phyloP scores from a whole-genome alignment of 2,329 filamentous ascomycete genomes.

The Pezicula radicicola region DNA sequence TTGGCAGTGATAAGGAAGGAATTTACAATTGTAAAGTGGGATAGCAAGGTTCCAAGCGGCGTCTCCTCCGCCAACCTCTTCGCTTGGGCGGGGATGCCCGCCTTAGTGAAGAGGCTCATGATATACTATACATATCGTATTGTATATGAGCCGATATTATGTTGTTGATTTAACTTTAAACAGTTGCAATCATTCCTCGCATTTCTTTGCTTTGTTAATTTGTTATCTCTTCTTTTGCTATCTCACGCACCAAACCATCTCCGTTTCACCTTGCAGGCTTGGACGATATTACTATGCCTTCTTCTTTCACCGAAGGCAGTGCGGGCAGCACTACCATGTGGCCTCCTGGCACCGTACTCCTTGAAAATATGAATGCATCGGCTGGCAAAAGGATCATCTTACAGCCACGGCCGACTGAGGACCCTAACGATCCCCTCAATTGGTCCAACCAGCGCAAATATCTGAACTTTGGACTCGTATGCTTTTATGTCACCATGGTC shows the following conservation, averaged over 20 bases:
- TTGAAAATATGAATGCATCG: no score
- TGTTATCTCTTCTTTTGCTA: not conserved
- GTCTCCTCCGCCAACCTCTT: not conserved
- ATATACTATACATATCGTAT: no score
- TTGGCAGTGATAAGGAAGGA: no score
- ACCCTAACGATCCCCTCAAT: slow-evolving; percentile 28
- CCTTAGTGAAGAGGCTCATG: not conserved
- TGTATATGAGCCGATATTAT: not conserved
- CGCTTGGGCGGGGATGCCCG: not conserved
- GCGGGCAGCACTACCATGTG: not conserved
- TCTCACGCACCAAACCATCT: not conserved
- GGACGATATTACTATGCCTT: not conserved
- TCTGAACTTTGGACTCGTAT: slow-evolving; percentile 37
- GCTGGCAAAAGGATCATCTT: no score
- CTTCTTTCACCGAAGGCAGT: not conserved
- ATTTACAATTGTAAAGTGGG: no score
- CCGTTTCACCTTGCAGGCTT: not conserved
- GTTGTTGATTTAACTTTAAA: not conserved
- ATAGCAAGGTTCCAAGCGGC: not conserved
- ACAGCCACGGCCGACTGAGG: slow-evolving; percentile 7
- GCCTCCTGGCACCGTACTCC: no score
- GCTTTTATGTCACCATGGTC: slow-evolving; percentile 39
- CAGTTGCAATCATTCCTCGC: not conserved
- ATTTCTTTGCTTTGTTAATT: not conserved
- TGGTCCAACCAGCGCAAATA: slow-evolving; percentile 40